Conservation (phyloP, 2,329 filamentous ascomycete genomes). For the Venturia carpophila region DNA sequence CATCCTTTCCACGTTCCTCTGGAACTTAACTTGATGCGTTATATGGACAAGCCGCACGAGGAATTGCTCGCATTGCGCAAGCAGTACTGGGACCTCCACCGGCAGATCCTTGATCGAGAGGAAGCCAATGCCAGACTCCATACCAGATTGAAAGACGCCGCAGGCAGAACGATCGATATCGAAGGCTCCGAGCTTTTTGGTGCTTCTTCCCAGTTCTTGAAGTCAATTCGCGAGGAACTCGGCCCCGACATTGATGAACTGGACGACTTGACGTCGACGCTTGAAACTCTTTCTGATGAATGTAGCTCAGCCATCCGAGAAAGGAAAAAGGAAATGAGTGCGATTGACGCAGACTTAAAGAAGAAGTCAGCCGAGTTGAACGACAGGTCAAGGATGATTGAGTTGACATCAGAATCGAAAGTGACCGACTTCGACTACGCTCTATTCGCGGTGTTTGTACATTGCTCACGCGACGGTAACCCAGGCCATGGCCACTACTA, state of each 20-base stretch:
- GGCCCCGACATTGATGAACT: not conserved
- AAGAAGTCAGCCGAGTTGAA: not conserved
- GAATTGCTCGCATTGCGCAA: constrained; percentile 57
- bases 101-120: constrained; percentile 34
- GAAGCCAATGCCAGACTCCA: not conserved
- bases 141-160: constrained; percentile 39
- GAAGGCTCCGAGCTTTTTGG: constrained; percentile 27
- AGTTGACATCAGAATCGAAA: not conserved
- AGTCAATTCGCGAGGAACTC: not conserved
- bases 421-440: constrained; percentile 1
- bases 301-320: not conserved
- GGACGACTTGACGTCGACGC: not conserved
- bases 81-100: constrained; percentile 67
- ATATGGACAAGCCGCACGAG: constrained; percentile 46
- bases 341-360: not conserved
- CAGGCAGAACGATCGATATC: constrained; percentile 28
- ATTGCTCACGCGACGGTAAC: constrained; percentile 51
- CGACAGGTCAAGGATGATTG: not conserved
- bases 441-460: constrained; percentile 69
- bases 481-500: constrained; percentile 69
- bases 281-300: not conserved
- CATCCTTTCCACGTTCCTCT: constrained; percentile 74
- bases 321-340: not conserved
- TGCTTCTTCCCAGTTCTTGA: constrained; percentile 23
- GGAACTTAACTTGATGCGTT: constrained; percentile 78